Percentiles rank a stretch among this genome's conserved stretches.
Conservation (phyloP, 1,284 basidiomycete genomes). For the Mycena sp. region DNA sequence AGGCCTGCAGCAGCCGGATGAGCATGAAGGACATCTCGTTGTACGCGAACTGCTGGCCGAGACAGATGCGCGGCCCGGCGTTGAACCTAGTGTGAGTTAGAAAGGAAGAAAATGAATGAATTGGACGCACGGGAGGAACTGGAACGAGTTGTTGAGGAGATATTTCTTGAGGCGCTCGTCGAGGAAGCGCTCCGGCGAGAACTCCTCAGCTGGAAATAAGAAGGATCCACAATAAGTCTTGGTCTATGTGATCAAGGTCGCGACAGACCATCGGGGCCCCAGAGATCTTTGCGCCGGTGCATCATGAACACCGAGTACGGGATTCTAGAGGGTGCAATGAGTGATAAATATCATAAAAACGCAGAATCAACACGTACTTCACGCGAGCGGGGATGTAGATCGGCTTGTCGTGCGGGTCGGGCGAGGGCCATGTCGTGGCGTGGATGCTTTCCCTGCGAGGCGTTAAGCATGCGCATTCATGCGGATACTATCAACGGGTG, state of each 20-base stretch:
- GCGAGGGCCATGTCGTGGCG: constrained; percentile 47
- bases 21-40: constrained; percentile 56
- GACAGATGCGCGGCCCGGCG: constrained; percentile 32
- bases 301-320: constrained; percentile 56
- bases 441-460: constrained; percentile 40
- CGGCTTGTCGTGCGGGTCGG: constrained; percentile 44
- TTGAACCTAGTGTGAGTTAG: constrained; percentile 23
- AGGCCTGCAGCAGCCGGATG: constrained; percentile 52
- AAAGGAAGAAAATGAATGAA: neutral
- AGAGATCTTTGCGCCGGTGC: constrained; percentile 62
- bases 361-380: constrained; percentile 40
- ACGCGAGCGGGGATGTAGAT: constrained; percentile 50
- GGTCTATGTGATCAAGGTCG: neutral
- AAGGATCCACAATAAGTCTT: constrained; percentile 9
- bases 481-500: constrained; percentile 37
- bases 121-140: constrained; percentile 45
- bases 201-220: constrained; percentile 16
- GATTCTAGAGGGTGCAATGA: constrained; percentile 3
- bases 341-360: neutral
- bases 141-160: constrained; percentile 51
- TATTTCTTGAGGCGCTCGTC: constrained; percentile 43
- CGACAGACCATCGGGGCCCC: constrained; percentile 59
- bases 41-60: constrained; percentile 52
- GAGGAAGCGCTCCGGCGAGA: constrained; percentile 28
- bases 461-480: constrained; percentile 2